Base-by-base conservation (phyloP, 1,284 basidiomycete species). In the Malassezia arunalokei region DNA sequence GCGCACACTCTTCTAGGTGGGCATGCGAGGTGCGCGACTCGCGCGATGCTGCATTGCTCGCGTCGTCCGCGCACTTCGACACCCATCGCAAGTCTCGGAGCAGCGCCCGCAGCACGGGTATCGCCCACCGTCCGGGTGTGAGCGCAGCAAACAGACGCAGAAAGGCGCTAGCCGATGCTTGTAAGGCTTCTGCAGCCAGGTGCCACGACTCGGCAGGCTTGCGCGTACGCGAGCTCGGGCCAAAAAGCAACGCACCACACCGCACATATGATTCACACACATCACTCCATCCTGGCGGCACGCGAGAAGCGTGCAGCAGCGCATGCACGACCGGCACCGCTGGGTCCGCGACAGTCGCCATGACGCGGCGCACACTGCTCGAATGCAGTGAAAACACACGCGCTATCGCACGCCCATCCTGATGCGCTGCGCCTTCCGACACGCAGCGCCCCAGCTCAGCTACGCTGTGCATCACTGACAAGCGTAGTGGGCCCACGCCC, bases 1-100 rank as follows among this genome's bases (percentile, higher is more conserved):
- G 78, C 0, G 90, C 87, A n/a, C 88, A 85, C 64, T 91, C 88
- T 66, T 96, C 90, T 78, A 90, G 83, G 56, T 80, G 62, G 80
- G 78, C 69, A 54, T 67, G 75, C 58, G 58, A 35, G 9, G 51
- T 27, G n/a, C 38, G 48, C 31, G 46, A 8, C 5, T 32, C 43
- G 41, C 15, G 32, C 17, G 45, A 15, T n/a, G 35, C 51, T 5
- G 51, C 43, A 45, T 49, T 40, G 0, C 49, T 52, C 8, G 64
- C 59, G 3, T 43, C 15, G 37, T 72, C 69, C 1, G 65, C 65
- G 28, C 59, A 56, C 1, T 64, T 51, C 12, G 68, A 53, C 20
- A 68, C 47, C 55, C 59, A 58, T 9, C 64, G 56, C 35, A 65
- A 40, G 35, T 70, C 66, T 28, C 60, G 47, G 20, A 69, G 62